Conservation (phyloP, 2,329 filamentous ascomycete genomes). For the Fusarium metavorans region DNA sequence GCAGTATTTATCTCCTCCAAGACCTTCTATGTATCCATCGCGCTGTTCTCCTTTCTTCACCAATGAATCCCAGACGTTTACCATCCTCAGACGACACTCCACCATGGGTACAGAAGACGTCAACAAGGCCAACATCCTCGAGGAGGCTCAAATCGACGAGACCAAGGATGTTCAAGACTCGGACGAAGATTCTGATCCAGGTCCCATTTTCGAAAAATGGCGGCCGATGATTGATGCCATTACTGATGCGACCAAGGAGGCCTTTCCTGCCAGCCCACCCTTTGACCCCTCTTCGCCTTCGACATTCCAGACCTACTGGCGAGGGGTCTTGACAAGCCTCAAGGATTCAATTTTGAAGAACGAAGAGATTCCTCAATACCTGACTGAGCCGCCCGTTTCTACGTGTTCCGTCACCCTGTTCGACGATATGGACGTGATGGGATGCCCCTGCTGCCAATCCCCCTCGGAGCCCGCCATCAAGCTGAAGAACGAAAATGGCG, state of each 20-base stretch:
- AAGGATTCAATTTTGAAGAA: background rate
- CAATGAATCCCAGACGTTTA: background rate
- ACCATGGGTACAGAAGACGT: background rate
- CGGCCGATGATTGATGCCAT: background rate
- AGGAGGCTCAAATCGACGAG: background rate
- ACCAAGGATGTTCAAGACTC: background rate
- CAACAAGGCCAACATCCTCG: background rate
- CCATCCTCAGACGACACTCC: background rate
- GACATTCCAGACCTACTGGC: slow-evolving; percentile 17
- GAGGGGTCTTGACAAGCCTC: slow-evolving; percentile 1
- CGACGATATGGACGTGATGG: background rate
- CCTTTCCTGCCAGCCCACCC: slow-evolving; percentile 2
- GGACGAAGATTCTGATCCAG: background rate
- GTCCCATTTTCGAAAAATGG: slow-evolving; percentile 9
- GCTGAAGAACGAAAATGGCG: slow-evolving; percentile 6
- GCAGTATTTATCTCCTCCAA: background rate
- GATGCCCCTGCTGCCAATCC: slow-evolving; percentile 17
- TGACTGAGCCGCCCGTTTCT: slow-evolving; percentile 6
- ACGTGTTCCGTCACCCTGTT: slow-evolving; percentile 12
- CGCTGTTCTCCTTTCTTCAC: background rate
- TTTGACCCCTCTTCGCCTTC: background rate
- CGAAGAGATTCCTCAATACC: background rate
- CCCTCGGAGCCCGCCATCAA: slow-evolving; percentile 3
- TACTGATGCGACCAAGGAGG: background rate
- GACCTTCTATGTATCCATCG: background rate